A percentile compares a stretch with the other conserved stretches of the same genome.
Evolutionary conservation across 2,329 filamentous ascomycete genomes (phyloP).

Genomic region (Endoconidiophora polonica): DNA sequence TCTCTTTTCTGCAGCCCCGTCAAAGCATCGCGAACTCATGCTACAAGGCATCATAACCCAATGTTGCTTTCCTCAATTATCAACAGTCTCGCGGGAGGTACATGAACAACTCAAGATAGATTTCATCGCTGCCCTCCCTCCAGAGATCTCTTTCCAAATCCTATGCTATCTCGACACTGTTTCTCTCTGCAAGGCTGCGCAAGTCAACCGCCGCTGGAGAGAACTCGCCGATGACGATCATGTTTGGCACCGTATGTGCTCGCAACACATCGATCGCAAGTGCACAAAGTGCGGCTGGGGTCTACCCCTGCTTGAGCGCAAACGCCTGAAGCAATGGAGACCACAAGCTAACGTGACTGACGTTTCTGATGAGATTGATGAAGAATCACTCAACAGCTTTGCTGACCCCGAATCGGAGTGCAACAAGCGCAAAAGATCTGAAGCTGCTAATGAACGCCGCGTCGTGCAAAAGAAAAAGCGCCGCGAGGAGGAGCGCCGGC

Average conservation of each 20-base stretch:
- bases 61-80: constrained; percentile 94
- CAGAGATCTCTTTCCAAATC: constrained; percentile 86
- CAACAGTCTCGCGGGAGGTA: constrained; percentile 77
- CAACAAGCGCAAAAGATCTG: constrained; percentile 10
- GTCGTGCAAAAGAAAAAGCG: constrained; percentile 10
- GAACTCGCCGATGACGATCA: constrained; percentile 89
- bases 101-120: constrained; percentile 95
- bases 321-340: constrained; percentile 72
- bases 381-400: constrained; percentile 10
- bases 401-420: not conserved
- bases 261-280: constrained; percentile 87
- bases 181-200: constrained; percentile 86
- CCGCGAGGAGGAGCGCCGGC: constrained; percentile 9
- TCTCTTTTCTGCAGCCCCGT: constrained; percentile 84
- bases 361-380: constrained; percentile 14
- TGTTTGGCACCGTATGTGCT: constrained; percentile 95
- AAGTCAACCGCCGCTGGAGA: constrained; percentile 81
- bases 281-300: constrained; percentile 95
- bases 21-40: constrained; percentile 91
- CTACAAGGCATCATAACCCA: constrained; percentile 89
- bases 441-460: constrained; percentile 9
- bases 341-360: constrained; percentile 24
- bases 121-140: constrained; percentile 74
- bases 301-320: constrained; percentile 73
- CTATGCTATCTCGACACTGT: constrained; percentile 84